Evolutionary conservation across 23 red algal species (phyloP), one percentile per base, ranked within the genome.

Genomic region (Gracilaria caudata): DNA sequence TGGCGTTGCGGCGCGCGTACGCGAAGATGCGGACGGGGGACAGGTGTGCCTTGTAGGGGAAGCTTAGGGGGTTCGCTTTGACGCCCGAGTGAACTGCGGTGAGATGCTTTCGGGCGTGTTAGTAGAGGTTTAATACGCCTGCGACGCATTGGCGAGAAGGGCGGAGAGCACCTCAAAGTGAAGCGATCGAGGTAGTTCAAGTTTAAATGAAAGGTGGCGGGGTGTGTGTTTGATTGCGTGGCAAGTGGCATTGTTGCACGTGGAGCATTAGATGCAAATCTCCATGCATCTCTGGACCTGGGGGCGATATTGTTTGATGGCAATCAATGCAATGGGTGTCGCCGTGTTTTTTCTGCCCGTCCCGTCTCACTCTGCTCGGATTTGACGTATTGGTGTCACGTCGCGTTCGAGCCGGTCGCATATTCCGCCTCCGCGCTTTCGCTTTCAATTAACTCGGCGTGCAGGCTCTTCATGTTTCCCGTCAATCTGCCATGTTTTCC

Each of bases 1-100:
- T 75, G 70, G 70, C 70, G 70, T 47, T 75, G 37, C 70, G 70
- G 70, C 70, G 70, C 39, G 43, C 40, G 70, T 5, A 75, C 70
- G 70, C 19, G 70, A 11, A 75, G 70, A 19, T 25, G 70, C 70
- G 70, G 70, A 28, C 37, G 70, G 39, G 70, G 70, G 37, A n/a
- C 25, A 9, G 70, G 70, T 16, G 70, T 75, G 24, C 8, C 7
- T 24, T 75, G 39, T 34, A 75, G 21, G 40, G 70, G 70, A 20
- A 75, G 70, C n/a, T 46, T 45, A 3, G 70, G n/a, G 70, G 40
- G 21, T 9, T 19, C 43, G 19, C 70, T 75, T 47, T 49, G 38
- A 28, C 33, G 70, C 3, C 40, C 20, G 39, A 2, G 40, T 33
- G 70, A 7, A 75, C 19, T 36, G 33, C 8, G 21, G 68, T 23